Conservation (phyloP, 768 basidiomycete species). For the Hypholoma sublateritium region DNA sequence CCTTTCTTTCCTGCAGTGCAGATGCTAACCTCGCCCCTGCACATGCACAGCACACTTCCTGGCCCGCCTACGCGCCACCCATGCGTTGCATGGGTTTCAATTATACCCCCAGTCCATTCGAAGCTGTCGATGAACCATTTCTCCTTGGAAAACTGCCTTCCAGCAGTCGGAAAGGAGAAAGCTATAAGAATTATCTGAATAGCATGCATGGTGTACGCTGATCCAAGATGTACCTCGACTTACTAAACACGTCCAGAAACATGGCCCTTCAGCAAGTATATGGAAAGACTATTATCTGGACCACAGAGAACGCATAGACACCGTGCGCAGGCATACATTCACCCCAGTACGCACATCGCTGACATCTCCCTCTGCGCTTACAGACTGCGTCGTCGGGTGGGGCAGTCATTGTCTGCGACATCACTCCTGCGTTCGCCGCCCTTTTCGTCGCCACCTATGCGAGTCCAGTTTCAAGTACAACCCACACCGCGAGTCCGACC, state of each 20-base stretch:
- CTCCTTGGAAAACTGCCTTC: conserved; percentile 51
- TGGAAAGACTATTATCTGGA: conserved; percentile 86
- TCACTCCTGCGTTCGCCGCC: too few species aligned
- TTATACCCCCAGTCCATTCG: conserved; percentile 53
- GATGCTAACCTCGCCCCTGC: neutral
- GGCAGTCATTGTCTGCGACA: too few species aligned
- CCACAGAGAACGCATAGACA: conserved; percentile 59
- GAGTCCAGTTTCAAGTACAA: conserved; percentile 37
- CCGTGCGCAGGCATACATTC: conserved; percentile 36
- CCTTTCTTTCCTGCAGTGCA: neutral
- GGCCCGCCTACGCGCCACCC: conserved; percentile 27
- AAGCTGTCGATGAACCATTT: conserved; percentile 54
- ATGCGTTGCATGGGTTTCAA: conserved; percentile 37
- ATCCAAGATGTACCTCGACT: conserved; percentile 12
- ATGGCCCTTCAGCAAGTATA: conserved; percentile 53
- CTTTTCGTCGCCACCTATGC: too few species aligned
- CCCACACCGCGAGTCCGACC: too few species aligned
- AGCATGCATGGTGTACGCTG: conserved; percentile 59
- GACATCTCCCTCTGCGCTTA: too few species aligned
- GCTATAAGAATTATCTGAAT: conserved; percentile 69
- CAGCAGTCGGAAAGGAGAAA: conserved; percentile 39
- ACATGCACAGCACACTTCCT: conserved; percentile 27
- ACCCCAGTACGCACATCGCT: too few species aligned
- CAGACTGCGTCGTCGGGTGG: too few species aligned
- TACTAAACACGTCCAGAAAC: conserved; percentile 33